phyloP scores from a whole-genome alignment of 2,329 filamentous ascomycete genomes.

The Scolecobasidium constrictum region DNA sequence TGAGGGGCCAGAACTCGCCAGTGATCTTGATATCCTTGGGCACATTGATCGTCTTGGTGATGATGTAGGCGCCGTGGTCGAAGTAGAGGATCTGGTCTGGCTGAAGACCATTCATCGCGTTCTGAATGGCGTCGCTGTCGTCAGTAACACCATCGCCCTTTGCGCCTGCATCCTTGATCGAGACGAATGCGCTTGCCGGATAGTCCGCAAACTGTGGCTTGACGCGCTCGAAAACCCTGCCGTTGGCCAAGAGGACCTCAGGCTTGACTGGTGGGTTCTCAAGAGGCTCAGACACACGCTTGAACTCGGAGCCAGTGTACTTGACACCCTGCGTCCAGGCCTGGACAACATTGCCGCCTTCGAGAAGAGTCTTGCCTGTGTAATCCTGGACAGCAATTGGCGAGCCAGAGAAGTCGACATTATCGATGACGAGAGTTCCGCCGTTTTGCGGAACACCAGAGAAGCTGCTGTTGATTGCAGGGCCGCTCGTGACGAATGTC shows the following conservation, averaged over 20 bases:
- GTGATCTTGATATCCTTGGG: conserved; percentile 62
- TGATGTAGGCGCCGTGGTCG: conserved; percentile 52
- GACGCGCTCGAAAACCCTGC: conserved; percentile 68
- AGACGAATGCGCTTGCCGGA: conserved; percentile 61
- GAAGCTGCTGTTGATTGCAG: conserved; percentile 70
- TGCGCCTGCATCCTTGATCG: conserved; percentile 71
- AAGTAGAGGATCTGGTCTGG: conserved; percentile 53
- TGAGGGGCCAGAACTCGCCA: conserved; percentile 82
- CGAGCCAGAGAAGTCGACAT: conserved; percentile 71
- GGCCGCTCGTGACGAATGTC: conserved; percentile 61
- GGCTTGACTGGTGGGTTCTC: conserved; percentile 49
- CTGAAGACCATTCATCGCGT: conserved; percentile 57
- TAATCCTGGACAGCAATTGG: conserved; percentile 52
- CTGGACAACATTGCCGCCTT: conserved; percentile 56
- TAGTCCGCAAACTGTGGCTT: conserved; percentile 80
- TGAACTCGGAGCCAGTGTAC: conserved; percentile 45
- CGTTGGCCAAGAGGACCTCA: conserved; percentile 48
- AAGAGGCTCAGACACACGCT: conserved; percentile 45
- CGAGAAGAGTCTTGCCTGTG: conserved; percentile 51
- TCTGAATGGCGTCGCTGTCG: conserved; percentile 77
- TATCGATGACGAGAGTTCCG: conserved; percentile 76
- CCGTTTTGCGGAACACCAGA: conserved; percentile 57
- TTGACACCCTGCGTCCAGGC: conserved; percentile 73
- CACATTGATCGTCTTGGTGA: conserved; percentile 49
- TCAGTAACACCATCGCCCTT: conserved; percentile 81